Conservation (phyloP, 495 filamentous ascomycete species). For the Penicillium argentinense region DNA sequence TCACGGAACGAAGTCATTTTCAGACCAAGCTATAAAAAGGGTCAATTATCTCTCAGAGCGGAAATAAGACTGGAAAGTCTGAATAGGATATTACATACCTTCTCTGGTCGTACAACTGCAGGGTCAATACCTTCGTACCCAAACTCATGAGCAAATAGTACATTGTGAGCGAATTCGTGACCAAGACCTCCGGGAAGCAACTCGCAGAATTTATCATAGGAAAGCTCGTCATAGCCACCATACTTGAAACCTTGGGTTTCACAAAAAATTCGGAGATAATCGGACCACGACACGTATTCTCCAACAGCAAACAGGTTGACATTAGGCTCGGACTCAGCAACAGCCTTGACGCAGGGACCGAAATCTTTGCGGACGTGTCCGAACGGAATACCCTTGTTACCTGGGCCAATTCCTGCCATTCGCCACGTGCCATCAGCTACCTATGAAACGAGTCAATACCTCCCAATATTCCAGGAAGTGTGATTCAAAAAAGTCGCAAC, state of each 20-base stretch:
- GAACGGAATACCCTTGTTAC: constrained; percentile 4
- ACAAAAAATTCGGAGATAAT: constrained; percentile 5
- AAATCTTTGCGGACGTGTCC: constrained; percentile 6
- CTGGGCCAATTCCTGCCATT: not conserved
- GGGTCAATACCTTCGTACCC: not conserved
- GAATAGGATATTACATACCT: not conserved
- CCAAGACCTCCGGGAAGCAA: constrained; percentile 3
- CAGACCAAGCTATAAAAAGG: constrained; percentile 3
- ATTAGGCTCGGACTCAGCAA: constrained; percentile 5
- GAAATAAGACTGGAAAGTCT: not conserved
- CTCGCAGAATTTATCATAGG: constrained; percentile 3
- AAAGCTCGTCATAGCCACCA: constrained; percentile 6
- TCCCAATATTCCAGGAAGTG: too few relatives aligned
- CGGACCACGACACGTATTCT: constrained; percentile 4
- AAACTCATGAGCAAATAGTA: constrained; percentile 4
- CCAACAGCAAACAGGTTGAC: constrained; percentile 5
- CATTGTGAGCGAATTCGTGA: constrained; percentile 5
- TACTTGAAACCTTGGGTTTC: constrained; percentile 4
- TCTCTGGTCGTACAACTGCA: not conserved
- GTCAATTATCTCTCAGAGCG: not conserved
- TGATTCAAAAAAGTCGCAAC: too few relatives aligned
- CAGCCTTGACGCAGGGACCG: constrained; percentile 5
- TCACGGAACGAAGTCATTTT: constrained; percentile 6
- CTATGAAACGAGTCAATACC: not conserved
- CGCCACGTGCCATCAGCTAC: not conserved